Evolutionary conservation across 805 yeast genomes (phyloP), one percentile per base, ranked within the genome.

Genomic region (Lipomyces anomalus): DNA sequence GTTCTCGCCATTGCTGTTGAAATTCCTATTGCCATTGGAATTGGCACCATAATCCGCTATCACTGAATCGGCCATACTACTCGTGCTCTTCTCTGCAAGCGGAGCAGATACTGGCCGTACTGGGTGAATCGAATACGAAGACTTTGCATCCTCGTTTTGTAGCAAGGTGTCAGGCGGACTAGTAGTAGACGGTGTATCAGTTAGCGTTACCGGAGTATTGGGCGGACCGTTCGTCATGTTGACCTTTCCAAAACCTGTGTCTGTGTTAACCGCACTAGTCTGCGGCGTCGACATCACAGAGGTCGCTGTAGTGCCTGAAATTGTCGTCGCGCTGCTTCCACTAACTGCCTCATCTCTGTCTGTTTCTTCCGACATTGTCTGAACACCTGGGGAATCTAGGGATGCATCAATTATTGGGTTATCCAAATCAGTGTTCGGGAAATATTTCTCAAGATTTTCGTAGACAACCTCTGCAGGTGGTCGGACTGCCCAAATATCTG

Each of bases 391-490:
- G 28, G 38, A 43, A 2, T 26, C 18, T 3, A 48, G 39, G 5
- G 42, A 40, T 1, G 83, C 79, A 53, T 84, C 95, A 21, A 90
- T 76, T 28, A 92, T 86, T 2, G 97, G 95, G 57, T 82, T 84
- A 61, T 92, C 99, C 49, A 92, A 72, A 64, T 90, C 90, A 0
- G 97, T 80, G 57, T 84, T 75, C 0, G 98, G 98, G 71, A 92
- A 92, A 62, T 84, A 92, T 59, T 78, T 77, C 56, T 92, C 99
- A 51, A 92, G 74, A 57, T 92, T 89, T 45, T 87, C 86, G 61
- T 89, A 92, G 24, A 92, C 82, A 35, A 85, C 94, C 59, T 90
- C 97, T 1, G 95, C 83, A 0, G 97, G 88, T 1, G 99, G 99
- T 61, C 99, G 78, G 13, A 92, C 82, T 5, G 82, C 80, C 86